These are phyloP conservation scores for Syzygium syzygioides DNA, from an alignment of 441 rosid genomes.

Conservation along the genomic window DNA sequence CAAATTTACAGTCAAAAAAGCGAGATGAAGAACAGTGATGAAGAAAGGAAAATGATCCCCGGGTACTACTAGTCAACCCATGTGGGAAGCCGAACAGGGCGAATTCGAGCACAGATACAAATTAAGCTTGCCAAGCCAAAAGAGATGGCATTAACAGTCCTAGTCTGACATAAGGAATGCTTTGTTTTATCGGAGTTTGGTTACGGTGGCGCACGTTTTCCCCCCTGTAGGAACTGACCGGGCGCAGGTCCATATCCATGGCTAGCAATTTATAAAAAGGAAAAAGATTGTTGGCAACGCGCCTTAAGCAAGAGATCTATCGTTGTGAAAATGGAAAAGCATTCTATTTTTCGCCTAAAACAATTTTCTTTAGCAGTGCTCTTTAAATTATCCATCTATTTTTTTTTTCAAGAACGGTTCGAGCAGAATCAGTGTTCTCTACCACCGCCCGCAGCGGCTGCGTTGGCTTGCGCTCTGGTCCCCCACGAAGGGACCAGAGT, in stretches of 20 bases:
- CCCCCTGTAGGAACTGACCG: not conserved
- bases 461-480: too few relatives aligned
- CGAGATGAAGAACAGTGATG: not conserved
- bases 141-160: not conserved
- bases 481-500: too few relatives aligned
- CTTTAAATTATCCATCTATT: not conserved
- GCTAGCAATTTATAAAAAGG: not conserved
- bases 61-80: not conserved
- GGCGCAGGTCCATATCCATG: not conserved
- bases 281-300: not conserved
- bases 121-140: not conserved
- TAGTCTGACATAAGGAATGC: not conserved
- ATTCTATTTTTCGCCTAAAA: not conserved
- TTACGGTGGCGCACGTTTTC: not conserved
- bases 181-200: not conserved
- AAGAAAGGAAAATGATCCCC: not conserved
- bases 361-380: not conserved
- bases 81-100: not conserved
- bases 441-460: too few relatives aligned
- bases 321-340: not conserved
- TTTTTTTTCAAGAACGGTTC: not conserved
- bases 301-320: not conserved
- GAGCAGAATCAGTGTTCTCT: not conserved
- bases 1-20: not conserved
- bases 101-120: not conserved